Percentiles rank a stretch among this genome's conserved stretches.
Conservation (phyloP, 441 rosid genomes). For the Jatropha multifida region DNA sequence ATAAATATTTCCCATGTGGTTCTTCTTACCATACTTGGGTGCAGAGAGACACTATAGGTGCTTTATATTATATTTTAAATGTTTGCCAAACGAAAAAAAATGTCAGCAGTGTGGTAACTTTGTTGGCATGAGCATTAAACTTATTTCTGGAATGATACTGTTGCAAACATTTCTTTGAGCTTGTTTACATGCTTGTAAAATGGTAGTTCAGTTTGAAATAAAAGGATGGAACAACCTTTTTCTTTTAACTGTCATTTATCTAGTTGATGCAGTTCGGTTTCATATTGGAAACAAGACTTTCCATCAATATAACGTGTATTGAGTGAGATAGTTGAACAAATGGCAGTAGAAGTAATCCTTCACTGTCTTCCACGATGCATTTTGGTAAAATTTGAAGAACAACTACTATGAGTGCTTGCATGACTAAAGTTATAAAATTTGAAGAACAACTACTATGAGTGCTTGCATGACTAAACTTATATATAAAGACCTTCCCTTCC, state of each 20-base stretch:
- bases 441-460: not conserved
- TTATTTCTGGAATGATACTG: not conserved
- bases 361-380: not conserved
- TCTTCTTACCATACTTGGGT: not conserved
- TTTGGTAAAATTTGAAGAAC: not conserved
- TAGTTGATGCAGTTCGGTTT: not conserved
- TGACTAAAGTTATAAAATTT: not conserved
- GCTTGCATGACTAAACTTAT: not conserved
- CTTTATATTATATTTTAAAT: constrained; percentile 4
- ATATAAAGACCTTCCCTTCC: too few species aligned
- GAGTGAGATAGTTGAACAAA: not conserved
- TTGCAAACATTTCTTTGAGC: not conserved
- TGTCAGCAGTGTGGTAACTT: constrained; percentile 2
- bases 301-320: not conserved
- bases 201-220: not conserved
- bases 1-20: not conserved
- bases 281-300: not conserved
- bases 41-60: not conserved
- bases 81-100: not conserved
- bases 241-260: not conserved
- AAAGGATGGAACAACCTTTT: not conserved
- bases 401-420: not conserved
- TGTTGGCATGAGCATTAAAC: not conserved
- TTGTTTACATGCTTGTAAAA: not conserved
- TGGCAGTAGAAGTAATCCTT: not conserved